Base-by-base conservation (phyloP, 768 basidiomycete genomes). In the Phaffia australis region DNA sequence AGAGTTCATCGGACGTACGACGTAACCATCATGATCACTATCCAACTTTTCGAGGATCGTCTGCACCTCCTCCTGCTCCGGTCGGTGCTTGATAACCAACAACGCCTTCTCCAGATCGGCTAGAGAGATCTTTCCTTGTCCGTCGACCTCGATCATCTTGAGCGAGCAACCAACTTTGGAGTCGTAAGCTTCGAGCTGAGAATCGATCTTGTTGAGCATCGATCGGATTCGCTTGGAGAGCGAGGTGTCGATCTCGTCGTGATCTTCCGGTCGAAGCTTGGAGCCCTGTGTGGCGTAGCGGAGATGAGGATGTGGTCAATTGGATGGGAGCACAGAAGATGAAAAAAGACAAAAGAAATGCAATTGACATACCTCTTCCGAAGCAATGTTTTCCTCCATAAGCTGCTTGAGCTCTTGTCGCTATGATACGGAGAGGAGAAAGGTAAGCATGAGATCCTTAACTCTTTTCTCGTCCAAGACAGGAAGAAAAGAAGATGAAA, bases 141-240 rank as follows among this genome's bases (percentile, higher is more conserved):
- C 71, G 65, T 76, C 87, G 30, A 86, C 84, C 66, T 86, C 86
- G 70, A 91, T 89, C 81, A 89, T 84, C 76, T 91, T 88, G 61
- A 91, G 80, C 42, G 87, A 87, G 70, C 80, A 84, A 51, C 88
- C 89, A 42, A 93, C 89, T 66, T 87, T 87, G 52, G 81, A 80
- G 76, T 99, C 95, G 77, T 98, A 98, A 68, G 85, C 90, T 72
- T 88, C 83, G 18, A 98, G 82, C 74, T 98, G 95, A 46, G 81
- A 76, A 78, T 98, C 94, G 75, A 99, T 86, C 80, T 95, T 94
- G 71, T 86, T 90, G 56, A 99, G 82, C 91, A 98, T 97, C 27
- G 83, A 82, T 63, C 90, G 87, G 76, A 99, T 93, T 58, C 91
- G 89, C 79, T 97, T 94, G 68, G 91, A 92, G 67, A 98, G 80